Conservation (phyloP, 2,329 filamentous ascomycete genomes). For the Fusarium sp. region DNA sequence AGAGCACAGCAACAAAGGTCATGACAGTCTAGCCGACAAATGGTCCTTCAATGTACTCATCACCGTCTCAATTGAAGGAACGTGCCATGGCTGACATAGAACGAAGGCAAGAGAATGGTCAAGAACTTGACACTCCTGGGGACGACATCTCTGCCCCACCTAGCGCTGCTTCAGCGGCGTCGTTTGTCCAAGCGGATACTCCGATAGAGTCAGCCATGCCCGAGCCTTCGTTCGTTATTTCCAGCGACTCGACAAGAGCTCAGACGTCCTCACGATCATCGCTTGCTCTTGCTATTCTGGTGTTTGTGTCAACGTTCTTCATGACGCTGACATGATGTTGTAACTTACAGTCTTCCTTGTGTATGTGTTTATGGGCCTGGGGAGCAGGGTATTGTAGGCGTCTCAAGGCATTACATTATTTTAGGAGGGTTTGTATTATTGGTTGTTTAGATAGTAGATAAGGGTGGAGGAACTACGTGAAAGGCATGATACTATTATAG, state of each 20-base stretch:
- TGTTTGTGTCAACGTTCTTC: neutral
- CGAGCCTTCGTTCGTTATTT: neutral
- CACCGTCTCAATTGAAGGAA: conserved; percentile 1
- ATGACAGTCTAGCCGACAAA: conserved; percentile 32
- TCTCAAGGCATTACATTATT: neutral
- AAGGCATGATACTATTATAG: conserved; percentile 29
- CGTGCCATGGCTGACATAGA: neutral
- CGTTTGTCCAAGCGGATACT: neutral
- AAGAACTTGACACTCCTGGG: neutral
- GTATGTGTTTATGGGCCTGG: neutral
- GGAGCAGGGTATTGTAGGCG: neutral
- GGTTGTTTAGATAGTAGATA: conserved; percentile 21
- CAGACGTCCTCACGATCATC: neutral
- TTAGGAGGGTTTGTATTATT: conserved; percentile 31
- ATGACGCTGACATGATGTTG: neutral
- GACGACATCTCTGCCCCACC: neutral
- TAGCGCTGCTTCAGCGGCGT: neutral
- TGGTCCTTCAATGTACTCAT: conserved; percentile 16
- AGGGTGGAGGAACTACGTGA: conserved; percentile 29
- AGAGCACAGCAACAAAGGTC: conserved; percentile 35
- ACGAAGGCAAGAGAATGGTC: conserved; percentile 3
- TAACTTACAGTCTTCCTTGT: neutral
- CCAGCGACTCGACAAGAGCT: conserved; percentile 2
- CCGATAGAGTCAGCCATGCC: neutral
- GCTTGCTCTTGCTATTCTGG: neutral